These are phyloP conservation scores for Tolypocladium paradoxum DNA, from an alignment of 2,329 filamentous ascomycete genomes.

Conservation along the genomic window DNA sequence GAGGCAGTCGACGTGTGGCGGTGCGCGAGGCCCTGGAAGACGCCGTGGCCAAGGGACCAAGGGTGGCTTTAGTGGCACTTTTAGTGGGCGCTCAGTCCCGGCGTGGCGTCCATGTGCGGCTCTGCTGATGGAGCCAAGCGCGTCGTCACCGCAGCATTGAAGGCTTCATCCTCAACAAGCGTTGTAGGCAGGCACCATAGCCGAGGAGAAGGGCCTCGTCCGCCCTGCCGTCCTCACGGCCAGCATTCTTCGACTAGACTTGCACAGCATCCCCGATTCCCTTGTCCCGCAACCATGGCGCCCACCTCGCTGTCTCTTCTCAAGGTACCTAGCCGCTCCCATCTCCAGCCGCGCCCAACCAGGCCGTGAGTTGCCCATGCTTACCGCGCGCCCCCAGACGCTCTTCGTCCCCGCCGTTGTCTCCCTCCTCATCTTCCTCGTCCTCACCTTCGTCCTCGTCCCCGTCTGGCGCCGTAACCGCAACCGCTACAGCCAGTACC, in stretches of 20 bases:
- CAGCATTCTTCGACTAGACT: not conserved
- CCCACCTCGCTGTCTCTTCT: not conserved
- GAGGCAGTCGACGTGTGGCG: not conserved
- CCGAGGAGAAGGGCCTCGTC: not conserved
- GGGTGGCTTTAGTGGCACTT: not conserved
- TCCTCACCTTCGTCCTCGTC: constrained; percentile 52
- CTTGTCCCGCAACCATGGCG: not conserved
- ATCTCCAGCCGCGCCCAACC: not conserved
- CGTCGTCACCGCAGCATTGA: not conserved
- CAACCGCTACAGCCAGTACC: constrained; percentile 61
- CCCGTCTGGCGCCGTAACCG: constrained; percentile 62
- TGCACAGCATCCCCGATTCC: not conserved
- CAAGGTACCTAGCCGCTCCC: not conserved
- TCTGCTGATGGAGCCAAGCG: not conserved
- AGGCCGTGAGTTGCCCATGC: not conserved
- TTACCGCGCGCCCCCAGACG: constrained; percentile 39
- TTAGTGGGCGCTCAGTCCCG: no score
- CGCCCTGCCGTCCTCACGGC: not conserved
- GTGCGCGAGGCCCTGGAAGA: not conserved
- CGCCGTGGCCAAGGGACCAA: not conserved
- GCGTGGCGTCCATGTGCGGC: not conserved
- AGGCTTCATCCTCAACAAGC: not conserved
- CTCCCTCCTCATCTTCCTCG: constrained; percentile 57
- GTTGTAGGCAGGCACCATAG: not conserved
- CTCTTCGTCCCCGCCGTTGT: constrained; percentile 60